These are phyloP conservation scores for Knufia petricola DNA, from an alignment of 2,329 filamentous ascomycete species.

Conservation along the genomic window DNA sequence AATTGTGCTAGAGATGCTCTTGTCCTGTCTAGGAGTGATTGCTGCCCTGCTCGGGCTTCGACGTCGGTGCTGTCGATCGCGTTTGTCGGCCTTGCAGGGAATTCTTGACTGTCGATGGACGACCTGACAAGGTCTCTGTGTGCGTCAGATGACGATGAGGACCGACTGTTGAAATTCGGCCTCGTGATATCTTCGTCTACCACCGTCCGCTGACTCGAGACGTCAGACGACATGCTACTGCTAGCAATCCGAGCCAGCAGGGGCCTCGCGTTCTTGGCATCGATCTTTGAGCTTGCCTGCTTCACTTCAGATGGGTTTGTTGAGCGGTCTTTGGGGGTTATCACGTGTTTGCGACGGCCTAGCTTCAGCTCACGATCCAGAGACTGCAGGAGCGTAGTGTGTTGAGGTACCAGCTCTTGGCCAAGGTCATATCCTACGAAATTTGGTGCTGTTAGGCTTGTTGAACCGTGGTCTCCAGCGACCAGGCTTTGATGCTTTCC, in stretches of 20 bases:
- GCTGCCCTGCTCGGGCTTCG: background rate
- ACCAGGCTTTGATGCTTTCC: background rate
- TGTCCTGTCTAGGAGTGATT: constrained; percentile 31
- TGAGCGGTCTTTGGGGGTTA: background rate
- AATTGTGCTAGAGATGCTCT: constrained; percentile 21
- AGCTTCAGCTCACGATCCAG: background rate
- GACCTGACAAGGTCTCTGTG: background rate
- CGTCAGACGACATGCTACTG: background rate
- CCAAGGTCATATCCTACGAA: background rate
- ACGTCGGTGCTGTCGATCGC: background rate
- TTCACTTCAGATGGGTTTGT: background rate
- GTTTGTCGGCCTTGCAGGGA: too few relatives aligned
- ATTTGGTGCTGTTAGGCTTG: background rate
- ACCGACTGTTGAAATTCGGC: background rate
- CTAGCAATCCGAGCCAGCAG: background rate
- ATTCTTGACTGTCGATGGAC: too few relatives aligned
- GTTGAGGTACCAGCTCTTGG: background rate
- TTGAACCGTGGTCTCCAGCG: background rate
- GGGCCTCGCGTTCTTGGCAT: background rate
- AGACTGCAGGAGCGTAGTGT: background rate
- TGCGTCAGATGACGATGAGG: background rate
- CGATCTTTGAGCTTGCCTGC: background rate
- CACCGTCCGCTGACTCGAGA: background rate
- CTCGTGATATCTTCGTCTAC: background rate
- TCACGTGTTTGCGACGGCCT: background rate